A percentile compares a stretch with the other conserved stretches of the same genome.
Conservation (phyloP, 1,284 basidiomycete species). For the Lignosus rhinocerotis region DNA sequence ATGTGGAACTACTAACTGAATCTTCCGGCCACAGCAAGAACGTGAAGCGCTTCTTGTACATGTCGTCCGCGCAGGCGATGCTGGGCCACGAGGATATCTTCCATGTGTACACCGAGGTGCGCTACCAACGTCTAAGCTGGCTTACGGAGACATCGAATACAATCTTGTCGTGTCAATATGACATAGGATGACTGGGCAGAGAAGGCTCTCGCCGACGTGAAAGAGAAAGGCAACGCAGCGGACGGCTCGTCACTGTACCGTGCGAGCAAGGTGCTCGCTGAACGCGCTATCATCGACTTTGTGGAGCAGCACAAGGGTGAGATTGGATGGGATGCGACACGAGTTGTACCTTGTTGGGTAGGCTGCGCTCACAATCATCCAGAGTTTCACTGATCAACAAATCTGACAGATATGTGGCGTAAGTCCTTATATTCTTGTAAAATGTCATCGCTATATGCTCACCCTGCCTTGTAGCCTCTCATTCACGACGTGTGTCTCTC, state of each 20-base stretch:
- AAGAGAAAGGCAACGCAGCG: constrained; percentile 52
- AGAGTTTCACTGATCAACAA: neutral
- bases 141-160: neutral
- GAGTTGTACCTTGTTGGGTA: constrained; percentile 16
- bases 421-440: neutral
- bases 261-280: constrained; percentile 69
- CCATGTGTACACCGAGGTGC: constrained; percentile 37
- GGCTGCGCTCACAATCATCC: neutral
- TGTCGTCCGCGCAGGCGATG: constrained; percentile 44
- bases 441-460: neutral
- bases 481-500: constrained; percentile 2
- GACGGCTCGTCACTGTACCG: constrained; percentile 46
- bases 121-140: constrained; percentile 35
- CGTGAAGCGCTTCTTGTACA: constrained; percentile 52
- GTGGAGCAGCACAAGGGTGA: constrained; percentile 50
- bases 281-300: constrained; percentile 61
- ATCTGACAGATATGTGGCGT: constrained; percentile 9
- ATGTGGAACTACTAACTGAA: neutral
- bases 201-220: constrained; percentile 48
- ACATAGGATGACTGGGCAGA: constrained; percentile 66
- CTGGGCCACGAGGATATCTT: constrained; percentile 10
- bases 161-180: constrained; percentile 25
- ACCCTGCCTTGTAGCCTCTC: constrained; percentile 6
- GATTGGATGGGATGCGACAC: constrained; percentile 46
- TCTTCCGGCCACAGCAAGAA: constrained; percentile 3